A percentile compares a stretch with the other conserved stretches of the same genome.
Conservation (phyloP, 2,329 filamentous ascomycete genomes). For the Fusarium stilboides region DNA sequence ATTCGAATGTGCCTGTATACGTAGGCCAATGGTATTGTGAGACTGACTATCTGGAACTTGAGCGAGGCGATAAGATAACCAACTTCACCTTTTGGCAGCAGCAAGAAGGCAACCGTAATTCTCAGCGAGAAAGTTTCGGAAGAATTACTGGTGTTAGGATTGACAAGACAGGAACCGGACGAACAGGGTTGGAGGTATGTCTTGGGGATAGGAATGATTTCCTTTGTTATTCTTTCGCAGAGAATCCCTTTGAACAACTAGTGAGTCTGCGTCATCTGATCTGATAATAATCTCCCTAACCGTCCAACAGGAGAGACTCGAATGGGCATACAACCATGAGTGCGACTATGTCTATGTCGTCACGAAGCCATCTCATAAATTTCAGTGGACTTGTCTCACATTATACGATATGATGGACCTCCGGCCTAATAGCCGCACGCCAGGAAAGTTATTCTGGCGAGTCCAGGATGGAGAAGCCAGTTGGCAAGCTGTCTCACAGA, state of each 20-base stretch:
- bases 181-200: neutral
- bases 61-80: neutral
- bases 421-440: neutral
- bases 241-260: slow-evolving; percentile 7
- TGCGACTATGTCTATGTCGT: neutral
- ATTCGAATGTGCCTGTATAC: neutral
- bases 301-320: neutral
- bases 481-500: neutral
- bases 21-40: slow-evolving; percentile 20
- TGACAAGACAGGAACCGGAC: neutral
- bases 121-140: neutral
- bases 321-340: neutral
- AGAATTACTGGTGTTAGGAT: slow-evolving; percentile 7
- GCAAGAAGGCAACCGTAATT: neutral
- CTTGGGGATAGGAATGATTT: neutral
- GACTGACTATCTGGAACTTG: neutral
- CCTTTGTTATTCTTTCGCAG: neutral
- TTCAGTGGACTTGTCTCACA: neutral
- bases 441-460: slow-evolving; percentile 15
- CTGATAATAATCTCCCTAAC: neutral
- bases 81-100: slow-evolving; percentile 10
- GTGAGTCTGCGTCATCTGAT: neutral
- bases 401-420: neutral
- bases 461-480: neutral
- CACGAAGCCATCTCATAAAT: neutral